Evolutionary conservation across 345 rosid species (phyloP), one percentile per base, ranked within the genome.

Genomic region (Melastoma malabathricum): DNA sequence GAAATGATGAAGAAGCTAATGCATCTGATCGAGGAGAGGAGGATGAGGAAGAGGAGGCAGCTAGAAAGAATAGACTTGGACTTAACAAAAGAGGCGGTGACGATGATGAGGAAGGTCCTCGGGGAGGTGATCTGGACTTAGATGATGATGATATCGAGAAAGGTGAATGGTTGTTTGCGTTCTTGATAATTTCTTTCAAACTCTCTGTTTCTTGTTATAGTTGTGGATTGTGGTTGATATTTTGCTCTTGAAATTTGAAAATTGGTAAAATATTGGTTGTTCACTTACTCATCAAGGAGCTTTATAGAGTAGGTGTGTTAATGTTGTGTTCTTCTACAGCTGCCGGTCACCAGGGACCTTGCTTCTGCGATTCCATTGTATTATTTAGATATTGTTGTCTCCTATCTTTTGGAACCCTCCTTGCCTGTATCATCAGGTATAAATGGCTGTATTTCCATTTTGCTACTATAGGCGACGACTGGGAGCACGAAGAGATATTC

Each of bases 401-500:
- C 31, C 31, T 6, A 27, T 27, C 31, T 27, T 27, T 27, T 27
- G 31, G 31, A 27, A 27, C 9, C 2, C 39, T 50, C 13, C 7
- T 13, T 50, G 13, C 31, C 20, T 15, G 39, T 52, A 1, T 47
- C 22, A 23, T 49, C 17, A 41, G 41, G n/a, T 29, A n/a, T 18
- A 17, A 44, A 10, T 17, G 20, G 22, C 45, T 18, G 52, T 3
- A 51, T 50, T n/a, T 51, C 47, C 13, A 19, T 47, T 45, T 34
- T 23, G 48, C 61, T 44, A 44, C 55, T 47, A 29, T 62, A 87
- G 98, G 98, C 57, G 98, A 84, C 76, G 98, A 92, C 56, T 87
- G 98, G 95, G 98, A 92, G 74, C 98, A 92, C 57, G 98, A 92
- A 67, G 98, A 92, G 51, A 87, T 84, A 59, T 87, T 92, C 71